A percentile compares a stretch with the other conserved stretches of the same genome.
Conservation (phyloP, 2,329 filamentous ascomycete species). For the Nemania abortiva region DNA sequence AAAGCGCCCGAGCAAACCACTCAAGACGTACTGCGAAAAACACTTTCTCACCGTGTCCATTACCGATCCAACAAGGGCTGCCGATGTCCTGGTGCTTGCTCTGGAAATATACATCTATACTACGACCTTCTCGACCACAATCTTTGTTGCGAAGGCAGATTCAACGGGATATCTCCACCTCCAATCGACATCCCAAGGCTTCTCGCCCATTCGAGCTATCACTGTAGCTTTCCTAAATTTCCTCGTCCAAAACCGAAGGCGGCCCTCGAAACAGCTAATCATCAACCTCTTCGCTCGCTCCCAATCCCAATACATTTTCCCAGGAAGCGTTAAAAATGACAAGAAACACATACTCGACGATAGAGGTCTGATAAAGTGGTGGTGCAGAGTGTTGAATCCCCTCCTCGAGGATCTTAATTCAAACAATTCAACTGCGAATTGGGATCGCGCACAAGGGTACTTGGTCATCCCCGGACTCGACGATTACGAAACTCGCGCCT, state of each 20-base stretch:
- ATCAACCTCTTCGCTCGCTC: conserved; percentile 92
- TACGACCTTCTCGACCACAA: conserved; percentile 81
- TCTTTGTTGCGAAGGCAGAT: conserved; percentile 97
- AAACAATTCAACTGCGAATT: conserved; percentile 52
- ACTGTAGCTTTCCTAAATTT: conserved; percentile 81
- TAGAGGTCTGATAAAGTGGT: conserved; percentile 91
- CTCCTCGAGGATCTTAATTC: conserved; percentile 66
- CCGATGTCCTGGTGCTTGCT: conserved; percentile 79
- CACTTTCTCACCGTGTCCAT: conserved; percentile 76
- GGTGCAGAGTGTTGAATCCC: conserved; percentile 88
- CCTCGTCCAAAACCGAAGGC: conserved; percentile 75
- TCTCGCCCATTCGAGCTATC: conserved; percentile 80
- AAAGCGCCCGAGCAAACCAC: conserved; percentile 54
- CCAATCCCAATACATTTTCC: conserved; percentile 94
- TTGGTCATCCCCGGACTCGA: conserved; percentile 90
- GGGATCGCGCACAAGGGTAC: conserved; percentile 75
- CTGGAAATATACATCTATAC: conserved; percentile 91
- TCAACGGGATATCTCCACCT: conserved; percentile 88
- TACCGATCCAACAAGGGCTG: conserved; percentile 46
- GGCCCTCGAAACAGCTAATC: conserved; percentile 75
- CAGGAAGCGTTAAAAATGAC: conserved; percentile 85
- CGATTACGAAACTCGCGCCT: conserved; percentile 80
- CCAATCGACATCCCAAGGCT: conserved; percentile 71
- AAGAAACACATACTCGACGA: conserved; percentile 94
- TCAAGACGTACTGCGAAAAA: conserved; percentile 81